Evolutionary conservation across 306 rosid species (phyloP), one percentile per base, ranked within the genome.

Genomic region (Lathyrus sativus): DNA sequence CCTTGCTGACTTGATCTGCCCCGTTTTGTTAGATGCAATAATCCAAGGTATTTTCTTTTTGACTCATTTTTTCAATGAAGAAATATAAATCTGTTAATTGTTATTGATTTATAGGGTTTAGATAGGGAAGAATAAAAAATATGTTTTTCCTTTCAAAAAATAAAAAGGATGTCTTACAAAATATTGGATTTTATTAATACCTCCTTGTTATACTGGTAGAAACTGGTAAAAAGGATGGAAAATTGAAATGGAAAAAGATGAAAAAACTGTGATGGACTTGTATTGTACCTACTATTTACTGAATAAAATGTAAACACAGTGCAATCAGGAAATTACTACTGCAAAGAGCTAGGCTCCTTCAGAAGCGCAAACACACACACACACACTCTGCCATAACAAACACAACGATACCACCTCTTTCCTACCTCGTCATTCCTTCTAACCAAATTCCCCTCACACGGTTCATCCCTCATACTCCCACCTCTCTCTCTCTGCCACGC

Each of bases 21-120:
- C 97, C 2, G 85, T 84, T 71, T 82, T 93, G 29, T 60, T 88
- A 13, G 86, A 85, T 63, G 74, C 97, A 44, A 76, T 84, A 29
- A 85, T 93, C 68, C 88, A 93, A 84, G 99, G 99, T 92, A 86
- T 70, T 63, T 71, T 68, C 65, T 14, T 42, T 76, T 6, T 11
- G 10, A 44, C 19, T 74, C 11, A 29, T 43, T 35, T 35, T 54
- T 41, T 42, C 7, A 60, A 19, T 11, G 5, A 70, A 49, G 9
- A 31, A 9, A 12, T 48, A 12, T 39, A 49, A 11, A 58, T 64
- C 37, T 26, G 15, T 31, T 19, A 35, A 5, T 73, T 54, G 26
- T 29, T 24, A 19, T 72, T 29, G n/a, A 35, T 58, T 69, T 64
- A 43, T 37, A 35, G 5, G 70, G 17, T 57, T 44, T 45, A 15